Percentiles rank a stretch among this genome's conserved stretches.
Evolutionary conservation across 2,329 filamentous ascomycete species (phyloP).

Genomic region (Clonostachys byssicola): DNA sequence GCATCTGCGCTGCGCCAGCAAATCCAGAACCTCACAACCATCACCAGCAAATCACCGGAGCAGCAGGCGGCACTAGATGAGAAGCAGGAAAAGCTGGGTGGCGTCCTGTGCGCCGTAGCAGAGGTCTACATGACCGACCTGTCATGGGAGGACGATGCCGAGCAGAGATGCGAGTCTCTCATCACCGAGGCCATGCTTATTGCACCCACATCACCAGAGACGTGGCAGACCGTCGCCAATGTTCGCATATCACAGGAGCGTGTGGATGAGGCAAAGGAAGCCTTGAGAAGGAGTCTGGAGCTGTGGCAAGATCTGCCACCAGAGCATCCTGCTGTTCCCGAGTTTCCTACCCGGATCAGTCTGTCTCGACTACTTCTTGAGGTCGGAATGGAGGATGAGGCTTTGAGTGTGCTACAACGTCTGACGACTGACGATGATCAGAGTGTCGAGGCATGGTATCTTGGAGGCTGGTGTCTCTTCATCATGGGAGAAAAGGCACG

Average conservation of each 20-base stretch:
- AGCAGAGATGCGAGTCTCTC: conserved; percentile 79
- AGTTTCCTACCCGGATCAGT: conserved; percentile 82
- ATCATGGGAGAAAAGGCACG: conserved; percentile 67
- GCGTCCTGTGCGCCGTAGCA: conserved; percentile 87
- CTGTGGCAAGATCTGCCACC: conserved; percentile 79
- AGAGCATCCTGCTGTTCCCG: conserved; percentile 69
- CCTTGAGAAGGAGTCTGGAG: conserved; percentile 73
- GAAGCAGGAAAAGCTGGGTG: conserved; percentile 78
- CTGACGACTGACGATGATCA: conserved; percentile 85
- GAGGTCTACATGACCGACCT: conserved; percentile 99
- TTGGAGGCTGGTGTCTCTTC: conserved; percentile 90
- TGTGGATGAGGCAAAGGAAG: conserved; percentile 73
- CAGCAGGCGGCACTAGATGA: conserved; percentile 48
- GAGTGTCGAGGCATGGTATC: conserved; percentile 94
- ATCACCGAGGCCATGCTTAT: conserved; percentile 88
- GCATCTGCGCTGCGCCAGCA: conserved; percentile 68
- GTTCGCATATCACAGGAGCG: conserved; percentile 86
- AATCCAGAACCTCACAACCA: conserved; percentile 59
- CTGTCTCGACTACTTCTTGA: conserved; percentile 86
- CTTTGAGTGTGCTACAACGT: conserved; percentile 78
- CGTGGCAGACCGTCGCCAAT: conserved; percentile 92
- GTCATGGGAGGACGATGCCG: conserved; percentile 88
- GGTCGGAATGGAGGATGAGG: conserved; percentile 79
- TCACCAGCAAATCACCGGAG: conserved; percentile 23
- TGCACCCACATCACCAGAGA: conserved; percentile 76